A percentile compares a stretch with the other conserved stretches of the same genome.
Evolutionary conservation across 192 early-diverging fungal genomes (phyloP).

Genomic region (Coemansia sp.): DNA sequence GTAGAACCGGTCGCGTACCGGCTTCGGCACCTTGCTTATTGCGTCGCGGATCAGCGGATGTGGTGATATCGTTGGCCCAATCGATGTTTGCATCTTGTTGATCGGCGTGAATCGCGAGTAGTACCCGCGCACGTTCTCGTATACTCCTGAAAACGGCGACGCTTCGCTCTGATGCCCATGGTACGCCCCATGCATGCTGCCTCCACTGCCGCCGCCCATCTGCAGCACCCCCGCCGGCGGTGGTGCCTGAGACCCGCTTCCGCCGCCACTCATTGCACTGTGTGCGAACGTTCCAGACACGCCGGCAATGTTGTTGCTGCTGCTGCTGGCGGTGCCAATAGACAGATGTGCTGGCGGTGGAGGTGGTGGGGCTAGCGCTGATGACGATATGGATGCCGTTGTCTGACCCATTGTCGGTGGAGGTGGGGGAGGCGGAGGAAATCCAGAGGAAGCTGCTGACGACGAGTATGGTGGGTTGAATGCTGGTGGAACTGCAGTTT

Average conservation of each 20-base stretch:
- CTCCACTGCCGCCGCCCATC: neutral
- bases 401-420: no score
- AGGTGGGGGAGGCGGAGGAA: neutral
- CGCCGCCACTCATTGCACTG: neutral
- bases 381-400: constrained; percentile 7
- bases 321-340: constrained; percentile 6
- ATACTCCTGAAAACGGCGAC: constrained; percentile 40
- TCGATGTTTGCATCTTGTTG: constrained; percentile 44
- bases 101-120: constrained; percentile 51
- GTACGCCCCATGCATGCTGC: neutral
- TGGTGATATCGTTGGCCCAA: constrained; percentile 37
- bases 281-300: neutral
- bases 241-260: neutral
- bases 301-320: neutral
- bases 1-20: constrained; percentile 49
- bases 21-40: constrained; percentile 32
- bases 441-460: constrained; percentile 4
- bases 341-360: constrained; percentile 10
- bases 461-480: constrained; percentile 31
- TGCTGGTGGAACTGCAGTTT: constrained; percentile 27
- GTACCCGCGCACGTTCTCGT: constrained; percentile 55
- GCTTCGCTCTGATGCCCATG: neutral
- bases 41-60: constrained; percentile 44
- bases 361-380: constrained; percentile 25
- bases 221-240: neutral